Evolutionary conservation across 2,329 filamentous ascomycete species (phyloP).

Genomic region (Sclerotinia glacialis): DNA sequence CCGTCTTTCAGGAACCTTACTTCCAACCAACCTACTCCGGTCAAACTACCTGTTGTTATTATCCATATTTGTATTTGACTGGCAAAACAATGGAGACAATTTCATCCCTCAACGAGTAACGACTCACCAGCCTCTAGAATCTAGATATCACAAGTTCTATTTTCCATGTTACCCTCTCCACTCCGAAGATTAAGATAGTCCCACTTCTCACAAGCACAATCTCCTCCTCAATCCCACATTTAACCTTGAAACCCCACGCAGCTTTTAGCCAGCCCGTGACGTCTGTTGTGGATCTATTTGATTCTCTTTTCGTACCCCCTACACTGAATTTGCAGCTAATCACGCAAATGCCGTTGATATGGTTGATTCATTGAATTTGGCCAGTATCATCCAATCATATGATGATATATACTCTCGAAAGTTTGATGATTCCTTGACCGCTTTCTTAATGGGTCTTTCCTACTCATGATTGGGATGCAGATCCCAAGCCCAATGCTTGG

Average conservation of each 20-base stretch:
- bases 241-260: slow-evolving; percentile 11
- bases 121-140: background rate
- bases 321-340: background rate
- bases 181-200: background rate
- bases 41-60: background rate
- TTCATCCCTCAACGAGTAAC: background rate
- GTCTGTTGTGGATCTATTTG: slow-evolving; percentile 16
- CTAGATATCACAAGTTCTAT: background rate
- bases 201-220: slow-evolving; percentile 4
- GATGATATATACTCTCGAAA: background rate
- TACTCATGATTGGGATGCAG: slow-evolving; percentile 13
- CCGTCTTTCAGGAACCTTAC: background rate
- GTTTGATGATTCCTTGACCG: slow-evolving; percentile 2
- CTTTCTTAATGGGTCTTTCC: background rate
- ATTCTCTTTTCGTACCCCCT: slow-evolving; percentile 7
- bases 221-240: slow-evolving; percentile 9
- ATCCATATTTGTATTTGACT: background rate
- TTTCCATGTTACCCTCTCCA: background rate
- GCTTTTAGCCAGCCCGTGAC: slow-evolving; percentile 10
- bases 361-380: background rate
- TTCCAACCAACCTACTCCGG: background rate
- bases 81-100: background rate
- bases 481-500: slow-evolving; percentile 12
- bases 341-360: slow-evolving; percentile 11
- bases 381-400: slow-evolving; percentile 9